Percentiles rank a stretch among this genome's conserved stretches.
Conservation (phyloP, 805 yeast genomes). For the Sugiyamaella smithiae region DNA sequence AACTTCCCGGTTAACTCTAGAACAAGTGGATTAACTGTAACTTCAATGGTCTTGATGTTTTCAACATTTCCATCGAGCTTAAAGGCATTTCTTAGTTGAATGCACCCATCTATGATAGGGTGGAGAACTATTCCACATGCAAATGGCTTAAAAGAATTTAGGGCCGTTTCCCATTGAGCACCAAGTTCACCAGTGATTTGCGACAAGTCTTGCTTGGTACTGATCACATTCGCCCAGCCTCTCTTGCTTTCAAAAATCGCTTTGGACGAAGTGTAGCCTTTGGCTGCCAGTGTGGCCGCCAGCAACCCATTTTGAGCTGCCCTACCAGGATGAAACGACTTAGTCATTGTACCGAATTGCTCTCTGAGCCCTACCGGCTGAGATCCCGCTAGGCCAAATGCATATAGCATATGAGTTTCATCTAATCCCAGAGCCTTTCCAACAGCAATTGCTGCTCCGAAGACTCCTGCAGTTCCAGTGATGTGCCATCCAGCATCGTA, state of each 20-base stretch:
- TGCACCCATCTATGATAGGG: constrained; percentile 12
- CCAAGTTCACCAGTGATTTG: constrained; percentile 10
- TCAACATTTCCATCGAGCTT: background rate
- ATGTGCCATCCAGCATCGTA: constrained; percentile 14
- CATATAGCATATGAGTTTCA: constrained; percentile 8
- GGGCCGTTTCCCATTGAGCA: constrained; percentile 8
- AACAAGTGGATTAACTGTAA: constrained; percentile 10
- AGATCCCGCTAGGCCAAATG: constrained; percentile 12
- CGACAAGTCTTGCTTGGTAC: constrained; percentile 8
- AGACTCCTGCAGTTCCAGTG: constrained; percentile 10
- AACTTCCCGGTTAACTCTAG: constrained; percentile 12
- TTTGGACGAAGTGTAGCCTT: constrained; percentile 12
- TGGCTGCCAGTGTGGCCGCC: constrained; percentile 11
- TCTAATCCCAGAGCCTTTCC: constrained; percentile 10
- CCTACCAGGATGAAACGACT: constrained; percentile 12
- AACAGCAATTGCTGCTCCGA: constrained; percentile 13
- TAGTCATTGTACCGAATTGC: constrained; percentile 14
- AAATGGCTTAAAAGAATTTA: constrained; percentile 13
- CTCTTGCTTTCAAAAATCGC: constrained; percentile 10
- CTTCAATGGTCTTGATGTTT: constrained; percentile 4
- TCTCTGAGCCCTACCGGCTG: constrained; percentile 13
- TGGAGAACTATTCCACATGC: constrained; percentile 14
- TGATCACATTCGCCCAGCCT: constrained; percentile 11
- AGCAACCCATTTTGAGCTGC: constrained; percentile 13
- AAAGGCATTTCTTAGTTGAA: constrained; percentile 1